Evolutionary conservation across 139 green algal species (phyloP).

Genomic region (Micractinium conductrix): DNA sequence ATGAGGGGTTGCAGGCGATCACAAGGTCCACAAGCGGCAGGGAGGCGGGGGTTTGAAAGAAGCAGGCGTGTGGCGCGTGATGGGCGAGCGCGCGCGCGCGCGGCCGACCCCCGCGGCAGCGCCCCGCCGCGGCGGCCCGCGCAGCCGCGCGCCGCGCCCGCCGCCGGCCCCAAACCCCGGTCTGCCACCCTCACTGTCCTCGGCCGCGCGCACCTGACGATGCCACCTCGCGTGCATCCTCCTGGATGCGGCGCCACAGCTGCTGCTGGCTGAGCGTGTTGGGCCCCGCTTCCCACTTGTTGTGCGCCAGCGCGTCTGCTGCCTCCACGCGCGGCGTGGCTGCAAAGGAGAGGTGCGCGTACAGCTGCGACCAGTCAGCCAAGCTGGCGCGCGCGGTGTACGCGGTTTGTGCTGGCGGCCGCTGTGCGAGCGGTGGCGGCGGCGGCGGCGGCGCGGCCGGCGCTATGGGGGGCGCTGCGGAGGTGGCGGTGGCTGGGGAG

Average conservation of each 20-base stretch:
- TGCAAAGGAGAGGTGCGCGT: conserved; percentile 12
- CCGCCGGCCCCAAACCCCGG: no score
- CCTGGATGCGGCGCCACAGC: conserved; percentile 70
- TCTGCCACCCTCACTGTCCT: no score
- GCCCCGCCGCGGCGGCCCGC: no score
- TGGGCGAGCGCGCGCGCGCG: no score
- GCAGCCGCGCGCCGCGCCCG: background rate
- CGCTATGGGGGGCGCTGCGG: background rate
- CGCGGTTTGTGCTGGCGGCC: background rate
- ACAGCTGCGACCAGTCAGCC: conserved; percentile 10
- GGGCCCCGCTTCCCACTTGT: conserved; percentile 56
- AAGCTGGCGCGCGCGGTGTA: background rate
- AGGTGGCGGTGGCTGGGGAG: background rate
- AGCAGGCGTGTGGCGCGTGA: no score
- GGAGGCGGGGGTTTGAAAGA: no score
- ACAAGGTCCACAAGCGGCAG: background rate
- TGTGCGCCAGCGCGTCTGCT: conserved; percentile 27
- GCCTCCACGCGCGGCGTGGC: conserved; percentile 18
- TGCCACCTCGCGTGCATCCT: conserved; percentile 56
- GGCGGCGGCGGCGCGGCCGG: background rate
- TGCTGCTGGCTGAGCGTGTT: conserved; percentile 63
- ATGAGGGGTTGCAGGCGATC: background rate
- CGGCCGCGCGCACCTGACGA: conserved; percentile 1
- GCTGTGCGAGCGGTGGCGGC: background rate
- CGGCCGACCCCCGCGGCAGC: no score